These are phyloP conservation scores for Pelagophyceae sp. DNA, from an alignment of 352 stramenopile genomes.

Conservation along the genomic window DNA sequence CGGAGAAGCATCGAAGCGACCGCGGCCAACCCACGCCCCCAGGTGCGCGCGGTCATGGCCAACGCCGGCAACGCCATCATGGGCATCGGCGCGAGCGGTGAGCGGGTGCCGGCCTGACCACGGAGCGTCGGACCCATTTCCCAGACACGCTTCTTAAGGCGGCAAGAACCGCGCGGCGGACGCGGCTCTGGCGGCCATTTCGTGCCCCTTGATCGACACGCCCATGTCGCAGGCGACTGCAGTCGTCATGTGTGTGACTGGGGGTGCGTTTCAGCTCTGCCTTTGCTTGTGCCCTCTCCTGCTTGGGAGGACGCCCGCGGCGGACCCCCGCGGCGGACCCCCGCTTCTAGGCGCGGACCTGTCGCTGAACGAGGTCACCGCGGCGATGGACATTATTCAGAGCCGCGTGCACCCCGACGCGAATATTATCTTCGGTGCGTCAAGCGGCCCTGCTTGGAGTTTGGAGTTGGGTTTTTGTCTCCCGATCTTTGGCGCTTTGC, in stretches of 20 bases:
- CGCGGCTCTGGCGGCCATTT: conserved; percentile 50
- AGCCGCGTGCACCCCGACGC: conserved; percentile 60
- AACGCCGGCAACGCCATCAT: conserved; percentile 84
- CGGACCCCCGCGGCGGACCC: too few species aligned
- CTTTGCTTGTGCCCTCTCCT: too few species aligned
- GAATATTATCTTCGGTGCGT: conserved; percentile 76
- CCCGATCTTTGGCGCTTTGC: not conserved
- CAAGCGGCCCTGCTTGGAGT: conserved; percentile 31
- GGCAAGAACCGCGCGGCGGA: conserved; percentile 67
- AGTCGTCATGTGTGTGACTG: conserved; percentile 88
- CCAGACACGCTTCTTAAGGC: too few species aligned
- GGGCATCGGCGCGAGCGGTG: conserved; percentile 81
- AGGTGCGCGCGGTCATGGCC: conserved; percentile 81
- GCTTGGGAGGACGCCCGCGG: too few species aligned
- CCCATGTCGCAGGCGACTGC: conserved; percentile 51
- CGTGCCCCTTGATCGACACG: conserved; percentile 49
- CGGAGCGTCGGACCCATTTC: too few species aligned
- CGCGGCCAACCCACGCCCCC: too few species aligned
- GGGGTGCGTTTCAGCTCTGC: too few species aligned
- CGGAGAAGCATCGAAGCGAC: too few species aligned
- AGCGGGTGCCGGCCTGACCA: too few species aligned
- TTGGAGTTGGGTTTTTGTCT: not conserved
- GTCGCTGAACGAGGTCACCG: conserved; percentile 75
- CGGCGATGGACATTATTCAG: conserved; percentile 60
- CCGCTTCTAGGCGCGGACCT: conserved; percentile 81